A percentile compares a stretch with the other conserved stretches of the same genome.
Conservation (phyloP, 2,329 filamentous ascomycete species). For the Arachnopeziza araneosa region DNA sequence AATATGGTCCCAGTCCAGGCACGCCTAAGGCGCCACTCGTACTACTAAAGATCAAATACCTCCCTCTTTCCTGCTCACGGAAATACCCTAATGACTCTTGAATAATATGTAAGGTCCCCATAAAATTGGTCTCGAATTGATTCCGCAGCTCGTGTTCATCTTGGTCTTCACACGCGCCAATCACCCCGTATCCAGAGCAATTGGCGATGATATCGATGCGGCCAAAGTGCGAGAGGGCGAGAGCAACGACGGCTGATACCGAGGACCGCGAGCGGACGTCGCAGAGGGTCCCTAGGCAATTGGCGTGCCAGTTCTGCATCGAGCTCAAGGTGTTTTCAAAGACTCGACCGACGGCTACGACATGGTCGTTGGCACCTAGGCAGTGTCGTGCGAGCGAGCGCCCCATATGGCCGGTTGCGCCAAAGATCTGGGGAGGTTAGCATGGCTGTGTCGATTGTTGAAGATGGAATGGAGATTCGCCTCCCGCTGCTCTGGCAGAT, state of each 20-base stretch:
- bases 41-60: conserved; percentile 92
- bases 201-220: conserved; percentile 86
- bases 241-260: conserved; percentile 65
- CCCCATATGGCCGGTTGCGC: conserved; percentile 95
- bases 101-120: conserved; percentile 90
- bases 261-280: conserved; percentile 81
- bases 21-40: conserved; percentile 90
- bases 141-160: conserved; percentile 91
- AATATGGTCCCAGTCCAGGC: conserved; percentile 88
- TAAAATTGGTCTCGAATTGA: conserved; percentile 97
- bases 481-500: no score
- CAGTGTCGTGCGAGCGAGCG: conserved; percentile 81
- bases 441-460: not conserved
- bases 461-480: no score
- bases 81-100: conserved; percentile 86
- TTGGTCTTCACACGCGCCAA: conserved; percentile 93
- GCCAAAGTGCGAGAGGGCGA: conserved; percentile 68
- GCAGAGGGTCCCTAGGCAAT: conserved; percentile 77
- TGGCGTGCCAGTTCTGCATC: conserved; percentile 65
- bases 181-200: conserved; percentile 91
- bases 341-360: conserved; percentile 78
- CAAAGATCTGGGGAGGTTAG: conserved; percentile 62
- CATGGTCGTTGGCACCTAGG: conserved; percentile 73
- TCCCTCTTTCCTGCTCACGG: conserved; percentile 65
- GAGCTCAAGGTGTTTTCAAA: conserved; percentile 68